phyloP scores from a whole-genome alignment of 192 early-diverging fungal genomes.

The Borealophlyctis nickersoniae region DNA sequence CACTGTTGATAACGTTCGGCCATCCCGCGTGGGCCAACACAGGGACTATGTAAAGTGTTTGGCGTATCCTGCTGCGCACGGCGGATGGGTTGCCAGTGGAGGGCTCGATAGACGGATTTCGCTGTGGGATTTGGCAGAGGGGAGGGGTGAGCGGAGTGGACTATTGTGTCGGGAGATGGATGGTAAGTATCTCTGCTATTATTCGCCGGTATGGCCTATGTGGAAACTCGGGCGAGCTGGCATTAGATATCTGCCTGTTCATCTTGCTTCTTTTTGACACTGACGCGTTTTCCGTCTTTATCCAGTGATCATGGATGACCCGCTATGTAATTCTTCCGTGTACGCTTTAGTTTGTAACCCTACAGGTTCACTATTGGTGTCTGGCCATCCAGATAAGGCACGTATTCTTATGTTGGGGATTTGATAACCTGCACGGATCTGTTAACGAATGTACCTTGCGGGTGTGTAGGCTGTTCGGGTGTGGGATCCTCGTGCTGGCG shows the following conservation, averaged over 20 bases:
- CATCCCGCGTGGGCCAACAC: constrained; percentile 74
- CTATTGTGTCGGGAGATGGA: constrained; percentile 13
- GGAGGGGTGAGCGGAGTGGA: constrained; percentile 20
- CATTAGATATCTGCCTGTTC: neutral
- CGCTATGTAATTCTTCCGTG: constrained; percentile 50
- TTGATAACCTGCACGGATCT: neutral
- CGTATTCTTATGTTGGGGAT: neutral
- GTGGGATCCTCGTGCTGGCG: constrained; percentile 79
- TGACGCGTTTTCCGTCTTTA: constrained; percentile 5
- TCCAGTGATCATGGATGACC: neutral
- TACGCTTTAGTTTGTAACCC: constrained; percentile 85
- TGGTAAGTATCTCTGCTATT: constrained; percentile 17
- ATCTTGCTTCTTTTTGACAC: neutral
- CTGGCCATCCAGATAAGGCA: constrained; percentile 88
- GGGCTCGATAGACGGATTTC: constrained; percentile 85
- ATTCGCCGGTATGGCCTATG: too few species aligned
- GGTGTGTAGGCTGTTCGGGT: constrained; percentile 66
- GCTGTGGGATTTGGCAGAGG: constrained; percentile 85
- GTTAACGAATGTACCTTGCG: neutral
- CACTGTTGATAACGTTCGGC: constrained; percentile 23
- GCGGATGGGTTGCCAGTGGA: constrained; percentile 80
- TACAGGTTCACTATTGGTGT: constrained; percentile 74
- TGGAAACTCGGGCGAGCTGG: too few species aligned
- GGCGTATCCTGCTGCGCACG: constrained; percentile 63
- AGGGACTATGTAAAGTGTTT: constrained; percentile 90